Base-by-base conservation (phyloP, 805 yeast genomes). In the baker's yeast (Saccharomyces cerevisiae) region DNA sequence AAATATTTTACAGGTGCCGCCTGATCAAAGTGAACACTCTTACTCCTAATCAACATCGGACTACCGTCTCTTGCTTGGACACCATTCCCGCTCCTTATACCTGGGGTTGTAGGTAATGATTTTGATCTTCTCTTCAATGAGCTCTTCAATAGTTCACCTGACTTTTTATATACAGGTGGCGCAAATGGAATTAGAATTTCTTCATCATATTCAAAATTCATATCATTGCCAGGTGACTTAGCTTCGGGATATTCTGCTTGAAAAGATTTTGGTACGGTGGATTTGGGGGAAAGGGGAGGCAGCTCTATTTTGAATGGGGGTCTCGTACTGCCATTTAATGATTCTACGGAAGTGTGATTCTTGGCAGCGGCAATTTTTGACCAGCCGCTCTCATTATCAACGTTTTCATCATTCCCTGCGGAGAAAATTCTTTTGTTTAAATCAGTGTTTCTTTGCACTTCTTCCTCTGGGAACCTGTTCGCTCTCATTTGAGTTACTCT, bases 21-120 rank as follows among this genome's bases (percentile, higher is more conserved):
- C 43, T 81, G 78, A 50, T 87, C 90, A 67, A 89, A 89, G 74
- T 89, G 96, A 10, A 89, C 97, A 67, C 81, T 87, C 63, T 83
- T 84, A 62, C 82, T 79, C 64, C 79, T 78, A 21, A 87, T 90
- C 9, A 53, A 13, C 17, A 49, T 27, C 26, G 57, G 59, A 4
- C 30, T 50, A 27, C 48, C 47, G 8, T 11, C 32, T 9, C 32
- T 14, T 10, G 26, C 41, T 22, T 14, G 14, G 24, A 11, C 22
- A 17, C 11, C 13, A 22, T 24, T 49, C 54, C 17, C 48, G 14
- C 50, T 47, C 53, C 14, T 48, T 24, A 53, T 50, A 41, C 54
- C 49, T 13, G 60, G 60, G n/a, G 60, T 53, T 0, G 78, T 60
- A 0, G 85, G 85, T 56, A 79, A 66, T 2, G 83, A 78, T 59